Percentiles rank a stretch among this genome's conserved stretches.
phyloP scores from a whole-genome alignment of 495 filamentous ascomycete species.

The Lasiosphaeria ovina region DNA sequence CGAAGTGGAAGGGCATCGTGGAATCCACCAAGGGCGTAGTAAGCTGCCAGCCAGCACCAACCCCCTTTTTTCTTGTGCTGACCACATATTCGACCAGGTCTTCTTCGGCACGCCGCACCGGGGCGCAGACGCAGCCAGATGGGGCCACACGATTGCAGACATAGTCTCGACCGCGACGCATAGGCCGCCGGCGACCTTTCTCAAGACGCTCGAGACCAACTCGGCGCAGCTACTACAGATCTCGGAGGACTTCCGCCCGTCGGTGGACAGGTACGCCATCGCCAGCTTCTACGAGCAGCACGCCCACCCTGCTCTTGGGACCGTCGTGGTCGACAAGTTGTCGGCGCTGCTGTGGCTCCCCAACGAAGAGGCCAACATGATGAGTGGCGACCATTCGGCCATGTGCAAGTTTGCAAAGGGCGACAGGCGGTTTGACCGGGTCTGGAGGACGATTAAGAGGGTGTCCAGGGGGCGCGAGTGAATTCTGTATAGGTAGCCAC shows the following conservation, averaged over 20 bases:
- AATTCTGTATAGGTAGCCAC: too few relatives aligned
- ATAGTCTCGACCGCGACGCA: constrained; percentile 11
- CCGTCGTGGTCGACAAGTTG: constrained; percentile 17
- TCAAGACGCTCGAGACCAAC: constrained; percentile 4
- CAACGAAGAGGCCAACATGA: constrained; percentile 13
- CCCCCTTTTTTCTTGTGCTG: not conserved
- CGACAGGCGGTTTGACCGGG: constrained; percentile 9
- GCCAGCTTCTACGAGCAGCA: constrained; percentile 17
- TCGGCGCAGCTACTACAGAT: constrained; percentile 11
- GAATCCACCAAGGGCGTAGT: constrained; percentile 13
- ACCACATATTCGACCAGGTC: not conserved
- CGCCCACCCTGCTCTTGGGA: not conserved
- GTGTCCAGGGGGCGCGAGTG: constrained; percentile 1
- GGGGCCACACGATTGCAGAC: constrained; percentile 10
- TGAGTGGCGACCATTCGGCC: constrained; percentile 18
- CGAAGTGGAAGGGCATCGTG: constrained; percentile 5
- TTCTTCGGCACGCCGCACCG: constrained; percentile 31
- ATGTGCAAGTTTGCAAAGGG: constrained; percentile 14
- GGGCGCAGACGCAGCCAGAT: constrained; percentile 19
- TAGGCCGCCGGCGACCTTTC: not conserved
- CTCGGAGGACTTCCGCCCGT: constrained; percentile 17
- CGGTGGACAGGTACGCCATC: constrained; percentile 12
- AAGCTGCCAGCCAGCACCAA: not conserved
- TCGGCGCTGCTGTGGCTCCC: constrained; percentile 17
- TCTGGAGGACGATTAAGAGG: constrained; percentile 25